Evolutionary conservation across 1,284 basidiomycete species (phyloP).

Genomic region (Peniophora sp.): DNA sequence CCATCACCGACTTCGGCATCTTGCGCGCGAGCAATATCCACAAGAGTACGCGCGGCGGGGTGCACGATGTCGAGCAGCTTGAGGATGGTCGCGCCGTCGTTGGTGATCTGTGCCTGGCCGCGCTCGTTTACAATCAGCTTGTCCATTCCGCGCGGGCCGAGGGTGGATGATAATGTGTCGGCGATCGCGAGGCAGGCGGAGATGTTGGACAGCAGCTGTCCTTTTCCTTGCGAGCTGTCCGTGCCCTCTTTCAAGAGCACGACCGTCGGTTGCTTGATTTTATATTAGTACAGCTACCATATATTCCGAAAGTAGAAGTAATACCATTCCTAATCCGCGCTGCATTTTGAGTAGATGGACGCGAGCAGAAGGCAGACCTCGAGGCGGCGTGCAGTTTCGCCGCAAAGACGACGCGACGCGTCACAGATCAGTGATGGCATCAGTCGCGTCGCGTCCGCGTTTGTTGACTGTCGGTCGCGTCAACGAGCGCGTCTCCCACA

Average conservation of each 20-base stretch:
- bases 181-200: conserved; percentile 89
- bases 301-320: conserved; percentile 3
- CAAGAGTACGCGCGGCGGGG: conserved; percentile 92
- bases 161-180: conserved; percentile 85
- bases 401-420: conserved; percentile 3
- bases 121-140: conserved; percentile 91
- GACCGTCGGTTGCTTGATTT: conserved; percentile 86
- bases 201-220: conserved; percentile 94
- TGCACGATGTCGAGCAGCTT: conserved; percentile 97
- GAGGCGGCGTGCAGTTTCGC: too few relatives aligned
- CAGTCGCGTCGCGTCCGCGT: background rate
- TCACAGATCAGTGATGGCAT: background rate
- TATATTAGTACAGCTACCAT: conserved; percentile 1
- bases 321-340: conserved; percentile 64
- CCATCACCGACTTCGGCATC: conserved; percentile 99
- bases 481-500: background rate
- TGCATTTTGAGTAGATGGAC: conserved; percentile 88
- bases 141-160: conserved; percentile 99
- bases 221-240: conserved; percentile 92
- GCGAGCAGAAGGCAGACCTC: conserved; percentile 94
- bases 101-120: conserved; percentile 95
- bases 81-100: conserved; percentile 97
- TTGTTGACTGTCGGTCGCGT: too few relatives aligned
- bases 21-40: conserved; percentile 96
- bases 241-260: conserved; percentile 93